Evolutionary conservation across 1,139 yeast species (phyloP).

Genomic region (Hanseniaspora gamundiae): DNA sequence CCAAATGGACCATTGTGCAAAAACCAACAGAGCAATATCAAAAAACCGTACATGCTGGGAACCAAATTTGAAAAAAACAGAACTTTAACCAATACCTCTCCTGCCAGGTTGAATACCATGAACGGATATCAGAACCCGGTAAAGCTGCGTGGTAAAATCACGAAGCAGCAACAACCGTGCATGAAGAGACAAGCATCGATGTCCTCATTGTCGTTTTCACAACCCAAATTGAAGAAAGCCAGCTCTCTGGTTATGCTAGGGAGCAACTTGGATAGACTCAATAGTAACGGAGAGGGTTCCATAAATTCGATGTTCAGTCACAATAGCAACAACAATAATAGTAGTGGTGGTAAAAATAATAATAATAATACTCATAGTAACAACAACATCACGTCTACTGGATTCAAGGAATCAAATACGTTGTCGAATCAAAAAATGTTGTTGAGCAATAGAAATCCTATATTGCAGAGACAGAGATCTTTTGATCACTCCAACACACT

Average conservation of each 20-base stretch:
- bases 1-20: too few relatives aligned
- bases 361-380: background rate
- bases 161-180: background rate
- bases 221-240: background rate
- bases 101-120: background rate
- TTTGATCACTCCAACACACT: background rate
- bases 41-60: too few relatives aligned
- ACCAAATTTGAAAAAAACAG: too few relatives aligned
- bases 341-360: background rate
- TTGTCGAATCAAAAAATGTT: background rate
- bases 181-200: slow-evolving; percentile 1
- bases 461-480: background rate
- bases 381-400: background rate
- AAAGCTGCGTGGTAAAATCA: too few relatives aligned
- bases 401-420: background rate
- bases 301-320: too few relatives aligned
- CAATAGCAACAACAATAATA: too few relatives aligned
- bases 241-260: background rate
- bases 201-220: background rate
- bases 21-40: too few relatives aligned
- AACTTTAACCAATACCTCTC: background rate
- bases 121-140: background rate
- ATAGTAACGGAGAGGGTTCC: background rate
- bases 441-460: background rate
- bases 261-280: background rate